Percentiles rank a stretch among this genome's conserved stretches.
Conservation (phyloP, 176 grass and related monocot species). For the Cenchrus fungigraminus region DNA sequence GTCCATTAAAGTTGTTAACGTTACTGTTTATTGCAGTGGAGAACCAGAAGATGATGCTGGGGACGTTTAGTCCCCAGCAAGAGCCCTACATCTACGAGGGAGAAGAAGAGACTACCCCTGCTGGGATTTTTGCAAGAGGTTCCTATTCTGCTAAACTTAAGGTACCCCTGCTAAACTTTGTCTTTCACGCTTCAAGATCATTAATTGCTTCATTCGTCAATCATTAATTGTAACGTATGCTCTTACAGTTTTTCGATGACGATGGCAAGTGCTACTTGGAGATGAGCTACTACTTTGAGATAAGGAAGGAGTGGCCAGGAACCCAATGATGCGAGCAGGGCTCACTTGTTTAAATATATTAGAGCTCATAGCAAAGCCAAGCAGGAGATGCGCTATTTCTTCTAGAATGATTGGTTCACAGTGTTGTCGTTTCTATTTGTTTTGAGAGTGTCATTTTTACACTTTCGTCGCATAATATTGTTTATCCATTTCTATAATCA, state of each 20-base stretch:
- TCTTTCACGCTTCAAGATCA: background rate
- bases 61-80: conserved; percentile 86
- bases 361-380: conserved; percentile 55
- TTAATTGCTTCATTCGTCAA: background rate
- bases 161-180: conserved; percentile 25
- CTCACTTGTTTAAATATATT: conserved; percentile 36
- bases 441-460: background rate
- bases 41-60: conserved; percentile 87
- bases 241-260: conserved; percentile 78
- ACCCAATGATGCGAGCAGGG: conserved; percentile 47
- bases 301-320: conserved; percentile 80
- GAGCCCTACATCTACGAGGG: conserved; percentile 75
- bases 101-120: conserved; percentile 85
- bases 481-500: too few species aligned
- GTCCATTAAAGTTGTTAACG: too few species aligned
- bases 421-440: background rate
- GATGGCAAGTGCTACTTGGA: conserved; percentile 92
- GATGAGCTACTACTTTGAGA: conserved; percentile 91
- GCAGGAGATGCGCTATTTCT: conserved; percentile 18
- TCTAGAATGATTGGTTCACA: conserved; percentile 28
- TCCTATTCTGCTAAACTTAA: conserved; percentile 84
- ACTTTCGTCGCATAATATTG: background rate
- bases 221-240: background rate
- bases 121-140: conserved; percentile 85
- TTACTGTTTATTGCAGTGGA: conserved; percentile 55